phyloP scores from a whole-genome alignment of 1,284 basidiomycete genomes.

The Singerocomus inundabilis region DNA sequence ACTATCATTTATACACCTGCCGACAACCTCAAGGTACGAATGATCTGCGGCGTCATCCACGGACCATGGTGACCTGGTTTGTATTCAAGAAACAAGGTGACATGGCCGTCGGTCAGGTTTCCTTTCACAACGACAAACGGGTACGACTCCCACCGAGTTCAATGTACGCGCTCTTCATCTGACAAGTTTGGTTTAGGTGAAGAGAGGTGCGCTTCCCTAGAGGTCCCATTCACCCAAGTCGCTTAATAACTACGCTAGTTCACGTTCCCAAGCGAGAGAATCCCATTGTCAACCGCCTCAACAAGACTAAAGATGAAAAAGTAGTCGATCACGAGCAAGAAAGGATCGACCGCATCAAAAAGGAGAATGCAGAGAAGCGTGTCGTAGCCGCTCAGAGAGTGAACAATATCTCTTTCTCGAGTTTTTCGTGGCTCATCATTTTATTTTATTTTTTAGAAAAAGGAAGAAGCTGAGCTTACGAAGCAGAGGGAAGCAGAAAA shows the following conservation, averaged over 20 bases:
- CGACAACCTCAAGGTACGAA: slow-evolving; percentile 78
- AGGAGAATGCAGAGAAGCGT: slow-evolving; percentile 69
- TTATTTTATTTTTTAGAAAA: slow-evolving; percentile 47
- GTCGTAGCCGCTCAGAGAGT: slow-evolving; percentile 65
- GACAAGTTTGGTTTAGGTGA: slow-evolving; percentile 51
- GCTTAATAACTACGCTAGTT: slow-evolving; percentile 42
- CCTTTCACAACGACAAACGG: slow-evolving; percentile 88
- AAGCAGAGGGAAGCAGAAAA: slow-evolving; percentile 72
- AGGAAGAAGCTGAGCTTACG: slow-evolving; percentile 67
- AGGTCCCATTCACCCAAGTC: not conserved
- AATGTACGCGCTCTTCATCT: not conserved
- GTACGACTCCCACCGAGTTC: slow-evolving; percentile 39
- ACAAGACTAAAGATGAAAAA: slow-evolving; percentile 88
- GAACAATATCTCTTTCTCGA: slow-evolving; percentile 1
- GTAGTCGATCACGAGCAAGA: slow-evolving; percentile 93
- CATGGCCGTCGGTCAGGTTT: slow-evolving; percentile 94
- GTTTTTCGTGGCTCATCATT: not conserved
- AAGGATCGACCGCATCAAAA: slow-evolving; percentile 76
- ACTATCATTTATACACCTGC: slow-evolving; percentile 94
- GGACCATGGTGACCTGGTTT: slow-evolving; percentile 3
- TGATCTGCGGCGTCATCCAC: not conserved
- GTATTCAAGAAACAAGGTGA: slow-evolving; percentile 84
- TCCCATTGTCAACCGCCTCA: slow-evolving; percentile 87
- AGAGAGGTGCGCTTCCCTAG: slow-evolving; percentile 54
- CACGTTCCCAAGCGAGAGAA: slow-evolving; percentile 85